Percentiles rank a stretch among this genome's conserved stretches.
Evolutionary conservation across 2,329 filamentous ascomycete genomes (phyloP).

Genomic region (Aspergillus sp.): DNA sequence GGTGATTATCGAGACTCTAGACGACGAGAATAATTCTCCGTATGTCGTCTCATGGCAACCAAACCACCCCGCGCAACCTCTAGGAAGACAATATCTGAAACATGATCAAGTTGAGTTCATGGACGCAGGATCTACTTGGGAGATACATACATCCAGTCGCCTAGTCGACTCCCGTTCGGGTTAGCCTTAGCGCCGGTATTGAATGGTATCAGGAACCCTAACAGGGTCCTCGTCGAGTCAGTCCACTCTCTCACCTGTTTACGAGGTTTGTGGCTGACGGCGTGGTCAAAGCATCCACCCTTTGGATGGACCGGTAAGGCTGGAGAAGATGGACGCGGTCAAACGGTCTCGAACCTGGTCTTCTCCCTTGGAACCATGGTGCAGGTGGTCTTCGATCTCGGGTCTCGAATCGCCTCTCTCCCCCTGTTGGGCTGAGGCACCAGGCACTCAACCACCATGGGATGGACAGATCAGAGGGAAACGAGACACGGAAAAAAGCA

Average conservation of each 20-base stretch:
- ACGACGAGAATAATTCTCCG: too few species aligned
- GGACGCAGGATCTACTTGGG: too few species aligned
- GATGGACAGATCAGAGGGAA: neutral
- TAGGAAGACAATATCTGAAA: too few species aligned
- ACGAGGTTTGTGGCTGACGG: neutral
- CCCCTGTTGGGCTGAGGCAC: neutral
- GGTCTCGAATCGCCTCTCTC: neutral
- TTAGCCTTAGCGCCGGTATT: conserved; percentile 1
- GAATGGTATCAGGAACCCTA: conserved; percentile 20
- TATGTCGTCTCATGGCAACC: too few species aligned
- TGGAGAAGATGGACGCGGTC: neutral
- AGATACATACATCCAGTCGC: too few species aligned
- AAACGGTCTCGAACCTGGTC: conserved; percentile 5
- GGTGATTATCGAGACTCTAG: too few species aligned
- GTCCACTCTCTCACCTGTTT: neutral
- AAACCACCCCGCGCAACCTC: too few species aligned
- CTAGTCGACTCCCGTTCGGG: too few species aligned
- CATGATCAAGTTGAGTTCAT: too few species aligned
- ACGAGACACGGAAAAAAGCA: neutral
- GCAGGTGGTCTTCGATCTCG: neutral
- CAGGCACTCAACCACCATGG: conserved; percentile 3
- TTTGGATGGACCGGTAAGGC: conserved; percentile 1
- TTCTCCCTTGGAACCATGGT: neutral
- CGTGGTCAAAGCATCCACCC: neutral
- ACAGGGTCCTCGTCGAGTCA: conserved; percentile 1